Percentiles rank a stretch among this genome's conserved stretches.
phyloP scores from a whole-genome alignment of 176 grass and related monocot genomes.

The Microstegium vimineum region DNA sequence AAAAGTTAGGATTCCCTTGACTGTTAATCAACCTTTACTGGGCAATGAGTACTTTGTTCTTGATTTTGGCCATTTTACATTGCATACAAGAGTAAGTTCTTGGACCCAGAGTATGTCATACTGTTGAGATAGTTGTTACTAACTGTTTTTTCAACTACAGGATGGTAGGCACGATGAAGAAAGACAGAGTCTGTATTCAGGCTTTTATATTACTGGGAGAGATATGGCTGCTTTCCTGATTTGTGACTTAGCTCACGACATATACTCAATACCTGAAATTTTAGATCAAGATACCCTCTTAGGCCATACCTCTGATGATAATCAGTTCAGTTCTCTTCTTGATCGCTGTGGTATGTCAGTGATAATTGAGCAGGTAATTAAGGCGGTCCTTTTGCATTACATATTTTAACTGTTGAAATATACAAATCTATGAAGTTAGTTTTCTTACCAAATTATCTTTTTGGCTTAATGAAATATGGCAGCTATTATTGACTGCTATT shows the following conservation, averaged over 20 bases:
- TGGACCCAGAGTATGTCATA: conserved; percentile 12
- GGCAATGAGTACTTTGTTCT: conserved; percentile 64
- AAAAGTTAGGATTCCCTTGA: conserved; percentile 89
- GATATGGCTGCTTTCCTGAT: conserved; percentile 96
- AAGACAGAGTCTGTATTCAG: conserved; percentile 83
- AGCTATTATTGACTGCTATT: background rate
- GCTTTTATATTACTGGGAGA: conserved; percentile 86
- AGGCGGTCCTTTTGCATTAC: background rate
- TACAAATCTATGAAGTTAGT: background rate
- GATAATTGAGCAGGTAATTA: conserved; percentile 82
- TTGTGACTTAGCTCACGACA: conserved; percentile 44
- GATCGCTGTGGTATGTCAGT: conserved; percentile 94
- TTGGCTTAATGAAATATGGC: background rate
- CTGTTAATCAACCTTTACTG: conserved; percentile 21
- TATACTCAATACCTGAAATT: conserved; percentile 29
- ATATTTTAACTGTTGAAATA: background rate
- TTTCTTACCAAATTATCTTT: background rate
- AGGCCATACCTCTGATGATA: conserved; percentile 28
- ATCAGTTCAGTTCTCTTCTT: conserved; percentile 77
- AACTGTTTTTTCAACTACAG: conserved; percentile 42
- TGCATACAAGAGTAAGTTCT: conserved; percentile 78
- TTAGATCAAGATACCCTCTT: conserved; percentile 30
- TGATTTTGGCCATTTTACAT: conserved; percentile 99
- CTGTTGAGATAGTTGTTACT: conserved; percentile 29
- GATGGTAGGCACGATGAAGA: conserved; percentile 59